Evolutionary conservation across 768 basidiomycete species (phyloP), one percentile per base, ranked within the genome.

Genomic region (Hydnomerulius pinastri): DNA sequence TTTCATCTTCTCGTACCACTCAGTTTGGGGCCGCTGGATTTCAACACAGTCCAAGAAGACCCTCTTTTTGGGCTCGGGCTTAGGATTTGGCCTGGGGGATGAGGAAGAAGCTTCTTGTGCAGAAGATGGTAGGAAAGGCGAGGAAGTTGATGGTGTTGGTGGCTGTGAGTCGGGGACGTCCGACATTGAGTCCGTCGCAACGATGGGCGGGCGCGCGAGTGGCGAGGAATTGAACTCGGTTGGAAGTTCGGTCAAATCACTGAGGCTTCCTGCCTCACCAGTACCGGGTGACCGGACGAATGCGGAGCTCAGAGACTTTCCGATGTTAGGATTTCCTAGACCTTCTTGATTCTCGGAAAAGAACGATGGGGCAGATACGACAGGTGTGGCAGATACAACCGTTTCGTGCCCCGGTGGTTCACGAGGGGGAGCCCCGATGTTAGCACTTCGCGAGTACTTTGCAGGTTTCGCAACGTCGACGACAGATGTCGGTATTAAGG

Each of bases 181-280:
- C n/a, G 15, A 13, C 13, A 37, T 38, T 24, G 49, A 35, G 35
- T 46, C n/a, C n/a, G n/a, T 41, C 12, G 24, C 21, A 6, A n/a
- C 30, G 7, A 36, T 2, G 6, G 23, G n/a, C 11, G 35, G 10
- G 17, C n/a, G 20, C n/a, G 11, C 13, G 10, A 17, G 41, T 21
- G 57, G 42, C 15, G 66, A 42, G 20, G 56, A 61, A 36, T 45
- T 51, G 23, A 43, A 8, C 17, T 68, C 66, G 17, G 61, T 57
- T 46, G 59, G 48, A 23, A 69, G 60, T 17, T 69, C 68, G 6
- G 69, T 67, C 48, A 71, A 49, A 18, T 63, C 64, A 28, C 66
- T 70, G 13, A 63, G 43, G 33, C 51, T 44, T 23, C 40, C 55
- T 2, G 42, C 13, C 42, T 61, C 53, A 20, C 64, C 58, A n/a